Base-by-base conservation (phyloP, 768 basidiomycete genomes). In the Naganishia friedmannii region DNA sequence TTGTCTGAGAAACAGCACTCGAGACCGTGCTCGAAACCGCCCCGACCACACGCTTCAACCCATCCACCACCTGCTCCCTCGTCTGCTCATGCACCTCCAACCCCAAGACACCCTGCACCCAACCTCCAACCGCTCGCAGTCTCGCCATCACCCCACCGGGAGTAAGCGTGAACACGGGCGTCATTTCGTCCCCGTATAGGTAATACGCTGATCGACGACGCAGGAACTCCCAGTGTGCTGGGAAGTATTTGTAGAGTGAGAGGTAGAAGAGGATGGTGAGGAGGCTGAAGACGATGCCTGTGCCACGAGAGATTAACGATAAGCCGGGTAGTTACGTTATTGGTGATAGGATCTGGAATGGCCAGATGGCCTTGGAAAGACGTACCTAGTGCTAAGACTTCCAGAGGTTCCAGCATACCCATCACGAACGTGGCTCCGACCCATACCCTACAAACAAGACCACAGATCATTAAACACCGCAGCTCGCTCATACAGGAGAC, bases 181-280 rank as follows among this genome's bases (percentile, higher is more conserved):
- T 74, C 42, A 66, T 75, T 69, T 85, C 85, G 60, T 84, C 81
- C 3, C 88, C 89, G 77, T 85, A 85, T 13, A 89, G 78, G 79
- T 90, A 90, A 82, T 88, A 90, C 63, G 84, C 81, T 51, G 85
- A 83, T 26, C 88, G 84, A 19, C 81, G 80, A 69, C 83, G 82
- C 74, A 89, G 82, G 73, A 85, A 84, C 66, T 82, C 75, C 54
- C 88, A 73, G 71, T 89, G 87, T 29, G 83, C 81, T 4, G 89
- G 89, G 71, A 87, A 82, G 83, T 88, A 88, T 77, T 83, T 82
- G 77, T 83, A 82, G 55, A 86, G 73, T 73, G 86, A 86, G 71
- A 84, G 82, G 72, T 85, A 80, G 71, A 89, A 76, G 56, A 88
- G 78, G 70, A 83, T 26, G 21, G 75, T 72, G 67, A 75, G 65